Conservation (phyloP, 2,329 filamentous ascomycete species). For the Epichloe baconii region DNA sequence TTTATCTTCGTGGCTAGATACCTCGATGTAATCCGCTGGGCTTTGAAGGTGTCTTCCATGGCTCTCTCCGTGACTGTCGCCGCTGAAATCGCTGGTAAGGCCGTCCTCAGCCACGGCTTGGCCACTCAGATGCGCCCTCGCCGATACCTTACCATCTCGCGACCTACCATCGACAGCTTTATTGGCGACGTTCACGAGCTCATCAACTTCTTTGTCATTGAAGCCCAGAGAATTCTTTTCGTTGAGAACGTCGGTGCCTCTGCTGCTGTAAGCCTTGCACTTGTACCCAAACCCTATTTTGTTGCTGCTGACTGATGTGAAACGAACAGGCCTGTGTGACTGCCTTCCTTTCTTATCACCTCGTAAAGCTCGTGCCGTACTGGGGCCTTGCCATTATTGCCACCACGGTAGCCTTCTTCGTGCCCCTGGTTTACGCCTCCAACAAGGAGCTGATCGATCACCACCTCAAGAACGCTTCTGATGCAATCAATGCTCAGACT, state of each 20-base stretch:
- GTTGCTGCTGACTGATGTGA: background rate
- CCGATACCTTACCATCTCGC: conserved; percentile 53
- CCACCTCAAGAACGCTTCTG: conserved; percentile 43
- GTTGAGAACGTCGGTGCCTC: conserved; percentile 53
- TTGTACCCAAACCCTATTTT: conserved; percentile 6
- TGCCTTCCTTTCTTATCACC: conserved; percentile 53
- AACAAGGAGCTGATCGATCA: conserved; percentile 59
- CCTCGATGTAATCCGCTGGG: conserved; percentile 52
- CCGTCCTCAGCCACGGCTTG: conserved; percentile 46
- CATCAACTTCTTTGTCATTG: conserved; percentile 59
- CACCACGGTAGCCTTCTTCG: conserved; percentile 47
- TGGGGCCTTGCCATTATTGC: conserved; percentile 53
- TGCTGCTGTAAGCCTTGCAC: conserved; percentile 36
- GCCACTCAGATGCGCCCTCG: conserved; percentile 53
- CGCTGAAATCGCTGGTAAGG: conserved; percentile 49
- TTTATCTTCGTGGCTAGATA: conserved; percentile 52
- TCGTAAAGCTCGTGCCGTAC: conserved; percentile 57
- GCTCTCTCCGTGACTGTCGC: conserved; percentile 44
- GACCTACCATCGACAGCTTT: conserved; percentile 45
- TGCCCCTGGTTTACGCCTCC: conserved; percentile 49
- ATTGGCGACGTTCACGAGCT: conserved; percentile 55
- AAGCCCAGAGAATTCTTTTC: conserved; percentile 54
- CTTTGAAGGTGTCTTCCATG: conserved; percentile 53
- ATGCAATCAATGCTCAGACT: conserved; percentile 49
- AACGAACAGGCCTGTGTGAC: conserved; percentile 38